Percentiles rank a stretch among this genome's conserved stretches.
phyloP scores from a whole-genome alignment of 1,139 yeast species.

The Candida neerlandica region DNA sequence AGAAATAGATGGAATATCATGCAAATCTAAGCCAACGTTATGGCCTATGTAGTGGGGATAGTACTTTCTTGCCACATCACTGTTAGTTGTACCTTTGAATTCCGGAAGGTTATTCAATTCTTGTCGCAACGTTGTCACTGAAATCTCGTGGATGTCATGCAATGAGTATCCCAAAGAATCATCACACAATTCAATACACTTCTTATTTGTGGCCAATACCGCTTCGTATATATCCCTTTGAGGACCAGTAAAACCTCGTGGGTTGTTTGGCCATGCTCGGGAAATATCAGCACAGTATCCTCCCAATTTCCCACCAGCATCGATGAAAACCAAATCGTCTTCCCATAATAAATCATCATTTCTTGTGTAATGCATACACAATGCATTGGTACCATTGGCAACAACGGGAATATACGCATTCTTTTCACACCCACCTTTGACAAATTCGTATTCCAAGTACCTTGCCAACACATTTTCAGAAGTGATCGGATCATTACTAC shows the following conservation, averaged over 20 bases:
- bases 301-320: slow-evolving; percentile 93
- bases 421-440: slow-evolving; percentile 84
- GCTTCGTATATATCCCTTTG: slow-evolving; percentile 89
- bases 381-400: slow-evolving; percentile 87
- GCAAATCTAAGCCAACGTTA: slow-evolving; percentile 90
- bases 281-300: slow-evolving; percentile 97
- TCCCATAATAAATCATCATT: slow-evolving; percentile 76
- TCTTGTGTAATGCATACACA: slow-evolving; percentile 87
- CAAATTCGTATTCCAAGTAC: slow-evolving; percentile 81
- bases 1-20: slow-evolving; percentile 71
- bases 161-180: slow-evolving; percentile 55
- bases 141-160: slow-evolving; percentile 74
- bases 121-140: slow-evolving; percentile 57
- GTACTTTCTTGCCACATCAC: slow-evolving; percentile 56
- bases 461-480: slow-evolving; percentile 81
- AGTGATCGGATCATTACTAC: slow-evolving; percentile 45
- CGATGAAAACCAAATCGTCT: slow-evolving; percentile 87
- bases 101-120: slow-evolving; percentile 76
- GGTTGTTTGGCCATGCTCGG: slow-evolving; percentile 89
- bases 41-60: slow-evolving; percentile 98
- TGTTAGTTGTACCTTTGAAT: slow-evolving; percentile 47
- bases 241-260: slow-evolving; percentile 67
- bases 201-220: slow-evolving; percentile 78
- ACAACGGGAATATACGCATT: slow-evolving; percentile 95
- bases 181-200: slow-evolving; percentile 71